A percentile compares a stretch with the other conserved stretches of the same genome.
Evolutionary conservation across 192 early-diverging fungal species (phyloP).

Genomic region (Gigaspora rosea): DNA sequence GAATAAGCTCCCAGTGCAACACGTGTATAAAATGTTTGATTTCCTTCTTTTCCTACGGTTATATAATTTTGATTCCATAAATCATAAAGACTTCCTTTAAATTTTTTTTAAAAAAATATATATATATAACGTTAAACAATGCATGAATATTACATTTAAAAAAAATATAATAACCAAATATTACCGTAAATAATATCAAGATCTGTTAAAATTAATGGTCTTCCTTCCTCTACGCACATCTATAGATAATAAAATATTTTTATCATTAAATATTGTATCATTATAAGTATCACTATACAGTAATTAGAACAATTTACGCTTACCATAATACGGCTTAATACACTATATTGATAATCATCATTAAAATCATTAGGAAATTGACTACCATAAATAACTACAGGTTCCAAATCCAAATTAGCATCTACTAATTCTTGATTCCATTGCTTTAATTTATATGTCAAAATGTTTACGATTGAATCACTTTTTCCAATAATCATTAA

Average conservation of each 20-base stretch:
- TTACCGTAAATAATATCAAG: slow-evolving; percentile 21
- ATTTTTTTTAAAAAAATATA: not conserved
- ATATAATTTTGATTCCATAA: slow-evolving; percentile 35
- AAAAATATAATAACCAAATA: not conserved
- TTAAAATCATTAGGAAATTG: slow-evolving; percentile 29
- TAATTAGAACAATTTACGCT: not conserved
- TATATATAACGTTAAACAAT: too few relatives aligned
- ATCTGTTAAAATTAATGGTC: slow-evolving; percentile 30
- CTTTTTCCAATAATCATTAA: slow-evolving; percentile 33
- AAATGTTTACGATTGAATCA: slow-evolving; percentile 26
- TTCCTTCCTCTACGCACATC: slow-evolving; percentile 25
- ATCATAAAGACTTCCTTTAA: slow-evolving; percentile 31
- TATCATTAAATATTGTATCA: too few relatives aligned
- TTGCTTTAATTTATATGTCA: slow-evolving; percentile 15
- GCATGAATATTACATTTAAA: not conserved
- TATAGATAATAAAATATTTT: not conserved
- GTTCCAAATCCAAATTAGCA: not conserved
- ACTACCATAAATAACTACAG: slow-evolving; percentile 19
- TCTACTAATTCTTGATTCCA: too few relatives aligned
- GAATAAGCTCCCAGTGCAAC: slow-evolving; percentile 21
- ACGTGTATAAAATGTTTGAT: slow-evolving; percentile 7
- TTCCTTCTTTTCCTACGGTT: not conserved
- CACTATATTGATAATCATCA: slow-evolving; percentile 3
- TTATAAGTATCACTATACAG: not conserved
- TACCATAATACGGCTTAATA: slow-evolving; percentile 26